These are phyloP conservation scores for Tolypocladium sp. DNA, from an alignment of 2,329 filamentous ascomycete species.

Conservation along the genomic window DNA sequence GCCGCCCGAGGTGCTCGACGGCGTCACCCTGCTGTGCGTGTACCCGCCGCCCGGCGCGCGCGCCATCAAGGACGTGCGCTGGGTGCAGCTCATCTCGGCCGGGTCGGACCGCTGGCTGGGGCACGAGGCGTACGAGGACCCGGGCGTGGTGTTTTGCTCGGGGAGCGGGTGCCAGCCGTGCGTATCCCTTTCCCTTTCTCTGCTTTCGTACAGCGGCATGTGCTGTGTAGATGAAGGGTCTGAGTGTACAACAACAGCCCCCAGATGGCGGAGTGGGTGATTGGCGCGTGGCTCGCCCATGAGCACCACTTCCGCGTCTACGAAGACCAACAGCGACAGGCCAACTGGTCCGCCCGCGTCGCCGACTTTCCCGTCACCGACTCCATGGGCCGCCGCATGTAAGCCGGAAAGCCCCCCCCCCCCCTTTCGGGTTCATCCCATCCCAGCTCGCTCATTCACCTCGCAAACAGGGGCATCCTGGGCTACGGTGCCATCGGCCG, in stretches of 20 bases:
- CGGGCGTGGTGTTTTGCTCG: slow-evolving; percentile 27
- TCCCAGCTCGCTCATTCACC: no score
- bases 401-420: background rate
- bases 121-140: slow-evolving; percentile 22
- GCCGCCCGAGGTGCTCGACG: slow-evolving; percentile 22
- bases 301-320: slow-evolving; percentile 21
- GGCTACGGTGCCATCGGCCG: slow-evolving; percentile 37
- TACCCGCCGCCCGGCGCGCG: slow-evolving; percentile 20
- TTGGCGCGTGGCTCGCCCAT: slow-evolving; percentile 23
- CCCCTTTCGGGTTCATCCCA: no score
- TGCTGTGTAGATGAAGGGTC: no score
- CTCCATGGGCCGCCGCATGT: slow-evolving; percentile 25
- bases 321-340: slow-evolving; percentile 16
- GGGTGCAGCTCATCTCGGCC: slow-evolving; percentile 34
- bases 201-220: no score
- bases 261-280: slow-evolving; percentile 32
- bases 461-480: slow-evolving; percentile 26
- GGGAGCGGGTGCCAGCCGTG: slow-evolving; percentile 33
- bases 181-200: slow-evolving; percentile 6
- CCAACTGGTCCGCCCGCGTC: slow-evolving; percentile 14
- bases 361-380: slow-evolving; percentile 15
- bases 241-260: slow-evolving; percentile 10
- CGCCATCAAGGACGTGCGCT: slow-evolving; percentile 25
- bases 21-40: slow-evolving; percentile 29
- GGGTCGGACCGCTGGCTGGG: slow-evolving; percentile 32